A percentile compares a stretch with the other conserved stretches of the same genome.
Evolutionary conservation across 768 basidiomycete species (phyloP).

Genomic region (Rhodotorula babjevae): DNA sequence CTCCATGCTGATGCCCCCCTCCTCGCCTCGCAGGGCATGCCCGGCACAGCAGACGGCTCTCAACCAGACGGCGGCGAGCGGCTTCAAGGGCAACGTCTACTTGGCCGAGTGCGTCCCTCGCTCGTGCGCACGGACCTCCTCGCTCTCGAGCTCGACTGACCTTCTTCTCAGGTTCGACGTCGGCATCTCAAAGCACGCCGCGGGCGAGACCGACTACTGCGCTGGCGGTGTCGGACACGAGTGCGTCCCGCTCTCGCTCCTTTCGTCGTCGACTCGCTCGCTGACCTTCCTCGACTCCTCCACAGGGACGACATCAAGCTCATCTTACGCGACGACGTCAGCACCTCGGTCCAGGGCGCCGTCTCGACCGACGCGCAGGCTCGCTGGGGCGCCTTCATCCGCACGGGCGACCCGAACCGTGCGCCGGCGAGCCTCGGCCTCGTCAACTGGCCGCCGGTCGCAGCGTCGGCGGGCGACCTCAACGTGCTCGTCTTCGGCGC

Average conservation of each 20-base stretch:
- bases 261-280: too few species aligned
- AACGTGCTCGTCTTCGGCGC: slow-evolving; percentile 60
- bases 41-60: slow-evolving; percentile 31
- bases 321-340: slow-evolving; percentile 58
- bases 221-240: slow-evolving; percentile 24
- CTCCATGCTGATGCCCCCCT: neutral
- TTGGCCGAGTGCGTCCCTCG: slow-evolving; percentile 14
- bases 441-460: slow-evolving; percentile 53
- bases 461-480: slow-evolving; percentile 53
- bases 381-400: slow-evolving; percentile 64
- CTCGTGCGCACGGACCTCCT: too few species aligned
- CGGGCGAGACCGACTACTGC: neutral
- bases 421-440: slow-evolving; percentile 33
- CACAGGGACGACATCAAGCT: slow-evolving; percentile 67
- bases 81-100: slow-evolving; percentile 6
- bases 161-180: slow-evolving; percentile 9
- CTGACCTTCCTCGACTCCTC: neutral
- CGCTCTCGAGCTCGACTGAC: neutral
- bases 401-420: slow-evolving; percentile 60
- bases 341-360: slow-evolving; percentile 38
- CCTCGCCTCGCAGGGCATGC: slow-evolving; percentile 12
- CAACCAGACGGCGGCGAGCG: neutral
- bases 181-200: neutral
- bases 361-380: slow-evolving; percentile 64
- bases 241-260: neutral